Evolutionary conservation across 148 eudicot species (phyloP).

Genomic region (Chenopodium formosanum): DNA sequence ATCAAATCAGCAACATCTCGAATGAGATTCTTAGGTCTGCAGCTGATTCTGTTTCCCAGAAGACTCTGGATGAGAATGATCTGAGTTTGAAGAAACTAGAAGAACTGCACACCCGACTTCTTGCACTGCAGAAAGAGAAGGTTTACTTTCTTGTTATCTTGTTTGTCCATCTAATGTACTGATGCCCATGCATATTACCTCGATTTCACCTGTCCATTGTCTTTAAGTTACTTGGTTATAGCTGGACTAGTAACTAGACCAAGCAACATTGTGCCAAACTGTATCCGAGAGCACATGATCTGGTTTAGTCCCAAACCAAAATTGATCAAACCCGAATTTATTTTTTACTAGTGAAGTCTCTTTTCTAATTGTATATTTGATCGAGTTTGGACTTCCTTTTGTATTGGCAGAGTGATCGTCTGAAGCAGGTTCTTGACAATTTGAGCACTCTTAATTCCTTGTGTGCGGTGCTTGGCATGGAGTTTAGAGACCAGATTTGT

Average conservation of each 20-base stretch:
- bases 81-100: conserved; percentile 63
- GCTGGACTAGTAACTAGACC: no score
- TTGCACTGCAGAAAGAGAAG: conserved; percentile 68
- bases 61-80: conserved; percentile 51
- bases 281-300: no score
- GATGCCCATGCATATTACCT: neutral
- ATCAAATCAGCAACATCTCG: conserved; percentile 52
- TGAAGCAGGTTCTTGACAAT: conserved; percentile 58
- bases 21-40: conserved; percentile 47
- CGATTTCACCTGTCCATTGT: neutral
- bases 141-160: conserved; percentile 27
- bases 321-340: no score
- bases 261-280: no score
- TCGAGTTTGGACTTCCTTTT: neutral
- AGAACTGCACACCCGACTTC: conserved; percentile 45
- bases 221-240: neutral
- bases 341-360: neutral
- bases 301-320: no score
- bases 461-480: conserved; percentile 73
- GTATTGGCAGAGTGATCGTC: conserved; percentile 56
- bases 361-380: neutral
- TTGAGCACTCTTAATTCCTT: conserved; percentile 50
- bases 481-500: conserved; percentile 45
- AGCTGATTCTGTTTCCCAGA: conserved; percentile 23
- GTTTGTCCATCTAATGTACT: neutral